Base-by-base conservation (phyloP, 495 filamentous ascomycete species). In the Hypoxylon rickii region DNA sequence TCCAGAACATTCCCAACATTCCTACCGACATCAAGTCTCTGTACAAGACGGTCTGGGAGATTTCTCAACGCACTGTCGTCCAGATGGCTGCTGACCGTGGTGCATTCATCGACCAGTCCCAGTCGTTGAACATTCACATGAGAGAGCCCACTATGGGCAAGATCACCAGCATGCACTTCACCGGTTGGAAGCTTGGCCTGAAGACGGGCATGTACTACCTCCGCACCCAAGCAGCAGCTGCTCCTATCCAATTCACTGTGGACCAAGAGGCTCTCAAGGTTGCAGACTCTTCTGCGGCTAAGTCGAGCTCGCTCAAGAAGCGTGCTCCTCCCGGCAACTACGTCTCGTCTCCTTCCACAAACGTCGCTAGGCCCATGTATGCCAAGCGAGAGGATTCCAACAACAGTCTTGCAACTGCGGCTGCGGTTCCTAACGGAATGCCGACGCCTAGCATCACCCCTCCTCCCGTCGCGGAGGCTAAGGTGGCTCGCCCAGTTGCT, bases 181-280 rank as follows among this genome's bases (percentile, higher is more conserved):
- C 95, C 31, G 94, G 94, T 60, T 98, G 94, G 94, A 98, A 97
- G 79, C 84, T 96, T 65, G 94, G 94, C 65, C 83, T 98, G 53
- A 98, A 98, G 86, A 98, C 94, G 8, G 94, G 94, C 75, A 97
- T 98, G 95, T 98, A 98, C 85, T 98, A 98, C 73, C 87, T 98
- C 60, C 92, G 94, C 64, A 98, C 94, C 33, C 95, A 95, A 86
- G 94, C 94, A 48, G 94, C 94, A 15, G 90, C 90, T 3, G 90
- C 92, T 33, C 94, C 94, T 46, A 98, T 98, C 64, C 94, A 98
- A 75, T 98, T 98, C 78, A 98, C 94, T 4, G 94, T 98, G 64
- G 94, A 98, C 76, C 94, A 98, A 77, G 91, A 96, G 73, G 86
- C 89, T 39, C 89, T 98, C 56, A 88, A 89, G 76, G 90, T 96